A percentile compares a stretch with the other conserved stretches of the same genome.
phyloP scores from a whole-genome alignment of 208 protist species.

The Porcisia hertigi region DNA sequence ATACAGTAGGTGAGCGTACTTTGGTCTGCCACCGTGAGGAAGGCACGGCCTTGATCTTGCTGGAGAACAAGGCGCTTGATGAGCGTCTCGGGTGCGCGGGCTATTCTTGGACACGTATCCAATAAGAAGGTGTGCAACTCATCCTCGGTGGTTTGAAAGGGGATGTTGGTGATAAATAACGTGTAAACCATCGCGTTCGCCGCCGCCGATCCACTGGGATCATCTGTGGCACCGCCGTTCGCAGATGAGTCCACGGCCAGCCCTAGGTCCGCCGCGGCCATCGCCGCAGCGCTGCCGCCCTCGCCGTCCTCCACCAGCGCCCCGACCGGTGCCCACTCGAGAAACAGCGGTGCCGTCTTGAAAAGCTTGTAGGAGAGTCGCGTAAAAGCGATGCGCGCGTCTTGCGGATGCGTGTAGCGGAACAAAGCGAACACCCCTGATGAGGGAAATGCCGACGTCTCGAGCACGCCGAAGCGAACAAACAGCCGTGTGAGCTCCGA shows the following conservation, averaged over 20 bases:
- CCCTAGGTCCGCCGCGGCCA: slow-evolving; percentile 21
- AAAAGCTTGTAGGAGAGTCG: slow-evolving; percentile 96
- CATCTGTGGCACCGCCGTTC: neutral
- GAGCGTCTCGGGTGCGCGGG: slow-evolving; percentile 93
- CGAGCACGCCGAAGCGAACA: slow-evolving; percentile 65
- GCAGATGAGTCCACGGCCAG: slow-evolving; percentile 1
- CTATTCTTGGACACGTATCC: slow-evolving; percentile 86
- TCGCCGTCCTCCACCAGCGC: slow-evolving; percentile 67
- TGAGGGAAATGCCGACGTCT: slow-evolving; percentile 71
- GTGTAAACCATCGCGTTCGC: slow-evolving; percentile 45
- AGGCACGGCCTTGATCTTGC: slow-evolving; percentile 95
- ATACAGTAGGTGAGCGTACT: slow-evolving; percentile 62
- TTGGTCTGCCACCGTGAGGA: slow-evolving; percentile 80
- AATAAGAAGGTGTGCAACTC: slow-evolving; percentile 74
- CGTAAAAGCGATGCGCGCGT: slow-evolving; percentile 93
- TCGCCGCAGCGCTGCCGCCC: neutral
- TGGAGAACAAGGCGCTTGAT: slow-evolving; percentile 84
- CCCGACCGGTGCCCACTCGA: slow-evolving; percentile 98
- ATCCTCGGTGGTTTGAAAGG: slow-evolving; percentile 77
- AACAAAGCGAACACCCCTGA: slow-evolving; percentile 73
- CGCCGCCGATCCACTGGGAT: slow-evolving; percentile 5
- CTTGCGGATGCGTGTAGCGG: slow-evolving; percentile 73
- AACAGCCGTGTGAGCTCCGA: slow-evolving; percentile 72
- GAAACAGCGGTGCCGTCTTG: slow-evolving; percentile 93
- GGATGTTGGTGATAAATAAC: slow-evolving; percentile 89